These are phyloP conservation scores for Lavandula angustifolia DNA, from an alignment of 257 asterid genomes.

Conservation along the genomic window DNA sequence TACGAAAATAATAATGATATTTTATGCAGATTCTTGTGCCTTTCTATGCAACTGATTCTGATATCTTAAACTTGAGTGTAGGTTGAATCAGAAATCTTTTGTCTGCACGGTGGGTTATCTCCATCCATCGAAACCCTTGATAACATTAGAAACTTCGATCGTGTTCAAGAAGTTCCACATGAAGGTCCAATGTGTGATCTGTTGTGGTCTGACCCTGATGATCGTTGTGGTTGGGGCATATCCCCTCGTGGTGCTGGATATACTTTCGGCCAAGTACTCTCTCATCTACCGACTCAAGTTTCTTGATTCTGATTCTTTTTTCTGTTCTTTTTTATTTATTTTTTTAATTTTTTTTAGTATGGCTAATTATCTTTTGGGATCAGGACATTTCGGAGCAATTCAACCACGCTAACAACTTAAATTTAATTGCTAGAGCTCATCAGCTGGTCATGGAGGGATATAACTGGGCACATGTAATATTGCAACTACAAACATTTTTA, in stretches of 20 bases:
- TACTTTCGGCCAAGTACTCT: conserved; percentile 81
- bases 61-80: conserved; percentile 28
- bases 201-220: conserved; percentile 89
- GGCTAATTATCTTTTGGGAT: conserved; percentile 20
- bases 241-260: conserved; percentile 94
- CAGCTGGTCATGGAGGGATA: conserved; percentile 93
- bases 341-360: no score
- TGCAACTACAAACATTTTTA: conserved; percentile 5
- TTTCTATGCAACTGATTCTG: conserved; percentile 20
- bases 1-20: background rate
- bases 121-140: conserved; percentile 86
- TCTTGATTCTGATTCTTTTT: background rate
- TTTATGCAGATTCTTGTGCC: conserved; percentile 9
- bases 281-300: conserved; percentile 4
- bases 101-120: conserved; percentile 84
- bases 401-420: conserved; percentile 68
- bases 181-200: conserved; percentile 95
- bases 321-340: no score
- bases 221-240: conserved; percentile 90
- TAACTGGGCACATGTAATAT: conserved; percentile 81
- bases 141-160: conserved; percentile 71
- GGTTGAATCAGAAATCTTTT: conserved; percentile 87
- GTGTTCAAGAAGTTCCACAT: conserved; percentile 90
- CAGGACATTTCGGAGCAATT: conserved; percentile 90
- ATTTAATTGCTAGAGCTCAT: conserved; percentile 88